Evolutionary conservation across 2,329 filamentous ascomycete species (phyloP), one percentile per base, ranked within the genome.

Genomic region (Fusarium secorum): DNA sequence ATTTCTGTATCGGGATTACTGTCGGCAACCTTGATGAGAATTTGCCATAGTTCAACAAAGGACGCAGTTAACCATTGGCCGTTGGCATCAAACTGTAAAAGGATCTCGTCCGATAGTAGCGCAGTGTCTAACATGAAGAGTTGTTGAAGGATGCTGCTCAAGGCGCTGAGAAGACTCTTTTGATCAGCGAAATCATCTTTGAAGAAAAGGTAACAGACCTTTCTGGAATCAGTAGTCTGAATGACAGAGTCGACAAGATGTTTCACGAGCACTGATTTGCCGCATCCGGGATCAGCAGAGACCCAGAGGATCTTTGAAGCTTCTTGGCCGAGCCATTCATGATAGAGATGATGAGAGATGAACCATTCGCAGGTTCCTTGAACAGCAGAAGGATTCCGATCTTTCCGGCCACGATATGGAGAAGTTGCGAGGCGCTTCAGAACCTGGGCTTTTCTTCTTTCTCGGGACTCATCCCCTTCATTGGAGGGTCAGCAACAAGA

Each of bases 211-310:
- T 45, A 45, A 1, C 18, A 45, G 24, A 45, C 18, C 11, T 14
- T 28, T 18, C 8, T 20, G 2, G 42, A 45, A 3, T 0, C 4
- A 0, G 24, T 45, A 3, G 18, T 45, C 24, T n/a, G 24, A 15
- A 45, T n/a, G 8, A 45, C 0, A 9, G 24, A 45, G 8, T 45
- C 42, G 26, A 45, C 11, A 17, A 45, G 42, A 20, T 28, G 11
- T 7, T 45, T 45, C 11, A 28, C 11, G 18, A 45, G 42, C 10
- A 45, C 42, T 11, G 42, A 45, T n/a, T 28, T 45, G 17, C 42
- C 42, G 11, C 42, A 45, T 14, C 24, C 42, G 10, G 42, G 42
- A 45, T 45, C 42, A 45, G 42, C 42, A 7, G 42, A 45, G 13
- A 45, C 42, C 42, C 24, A 45, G 10, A 45, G 42, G 0, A 28